These are phyloP conservation scores for Erigeron philadelphicus DNA, from an alignment of 140 eudicot genomes.

Conservation along the genomic window DNA sequence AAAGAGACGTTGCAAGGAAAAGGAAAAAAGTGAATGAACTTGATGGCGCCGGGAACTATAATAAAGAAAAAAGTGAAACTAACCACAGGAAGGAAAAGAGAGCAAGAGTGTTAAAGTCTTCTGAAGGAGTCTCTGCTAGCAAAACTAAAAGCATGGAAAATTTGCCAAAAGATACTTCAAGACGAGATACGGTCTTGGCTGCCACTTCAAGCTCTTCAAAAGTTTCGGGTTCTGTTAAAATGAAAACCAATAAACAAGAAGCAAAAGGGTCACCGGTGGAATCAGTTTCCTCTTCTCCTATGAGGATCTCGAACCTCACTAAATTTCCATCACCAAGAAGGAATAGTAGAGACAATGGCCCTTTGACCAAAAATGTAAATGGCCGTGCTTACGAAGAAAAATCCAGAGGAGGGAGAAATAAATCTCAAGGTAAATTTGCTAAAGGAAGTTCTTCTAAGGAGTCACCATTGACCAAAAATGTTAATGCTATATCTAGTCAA, in stretches of 20 bases:
- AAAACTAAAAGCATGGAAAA: constrained; percentile 39
- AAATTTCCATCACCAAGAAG: constrained; percentile 27
- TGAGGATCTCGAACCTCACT: constrained; percentile 41
- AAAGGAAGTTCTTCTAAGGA: constrained; percentile 21
- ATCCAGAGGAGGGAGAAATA: constrained; percentile 42
- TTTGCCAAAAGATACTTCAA: constrained; percentile 37
- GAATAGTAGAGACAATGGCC: constrained; percentile 26
- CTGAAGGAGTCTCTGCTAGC: constrained; percentile 39
- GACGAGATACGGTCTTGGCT: constrained; percentile 58
- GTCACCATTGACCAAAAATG: constrained; percentile 22
- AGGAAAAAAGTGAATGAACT: constrained; percentile 52
- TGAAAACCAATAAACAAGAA: constrained; percentile 44
- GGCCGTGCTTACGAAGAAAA: constrained; percentile 32
- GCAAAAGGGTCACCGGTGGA: constrained; percentile 79
- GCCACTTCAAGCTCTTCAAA: constrained; percentile 97
- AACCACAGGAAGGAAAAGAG: constrained; percentile 55
- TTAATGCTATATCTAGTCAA: constrained; percentile 27
- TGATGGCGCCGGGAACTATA: constrained; percentile 30
- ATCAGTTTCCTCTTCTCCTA: constrained; percentile 92
- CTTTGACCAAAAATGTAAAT: constrained; percentile 26
- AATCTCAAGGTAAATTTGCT: constrained; percentile 36
- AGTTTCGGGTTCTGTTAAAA: constrained; percentile 80
- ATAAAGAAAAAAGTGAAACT: constrained; percentile 44
- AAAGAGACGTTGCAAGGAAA: constrained; percentile 44
- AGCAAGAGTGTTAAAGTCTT: constrained; percentile 49